A percentile compares a stretch with the other conserved stretches of the same genome.
Conservation (phyloP, 768 basidiomycete genomes). For the Termitomyces bulborhizus region DNA sequence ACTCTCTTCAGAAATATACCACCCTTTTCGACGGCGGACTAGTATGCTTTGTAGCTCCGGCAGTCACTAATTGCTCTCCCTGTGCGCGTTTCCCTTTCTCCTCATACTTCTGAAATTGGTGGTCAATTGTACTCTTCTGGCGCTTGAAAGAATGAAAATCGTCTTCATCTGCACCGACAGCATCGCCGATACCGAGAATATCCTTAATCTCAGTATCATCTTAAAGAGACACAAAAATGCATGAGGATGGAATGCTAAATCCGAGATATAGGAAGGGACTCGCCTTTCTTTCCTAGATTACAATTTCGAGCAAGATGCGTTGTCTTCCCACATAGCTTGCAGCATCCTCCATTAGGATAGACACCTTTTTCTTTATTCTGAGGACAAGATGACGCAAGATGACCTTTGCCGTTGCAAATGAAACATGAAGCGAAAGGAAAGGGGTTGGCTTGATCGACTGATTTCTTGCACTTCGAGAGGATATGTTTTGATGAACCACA, state of each 20-base stretch:
- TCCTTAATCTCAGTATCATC: slow-evolving; percentile 30
- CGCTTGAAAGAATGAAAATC: slow-evolving; percentile 85
- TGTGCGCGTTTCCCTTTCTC: slow-evolving; percentile 35
- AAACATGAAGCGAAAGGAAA: slow-evolving; percentile 91
- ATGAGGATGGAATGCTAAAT: not conserved
- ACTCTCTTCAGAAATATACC: slow-evolving; percentile 35
- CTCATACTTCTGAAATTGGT: slow-evolving; percentile 49
- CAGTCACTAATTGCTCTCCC: slow-evolving; percentile 31
- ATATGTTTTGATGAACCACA: slow-evolving; percentile 79
- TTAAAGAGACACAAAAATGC: slow-evolving; percentile 11
- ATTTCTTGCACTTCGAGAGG: slow-evolving; percentile 71
- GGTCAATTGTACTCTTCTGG: slow-evolving; percentile 51
- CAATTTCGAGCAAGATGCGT: slow-evolving; percentile 87
- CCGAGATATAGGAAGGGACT: slow-evolving; percentile 4
- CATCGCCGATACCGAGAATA: slow-evolving; percentile 40
- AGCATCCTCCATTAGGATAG: slow-evolving; percentile 87
- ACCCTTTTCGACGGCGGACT: slow-evolving; percentile 35
- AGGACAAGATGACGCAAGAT: slow-evolving; percentile 80
- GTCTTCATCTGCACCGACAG: slow-evolving; percentile 86
- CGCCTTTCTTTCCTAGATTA: slow-evolving; percentile 53
- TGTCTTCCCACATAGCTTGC: slow-evolving; percentile 84
- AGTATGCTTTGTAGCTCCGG: slow-evolving; percentile 25
- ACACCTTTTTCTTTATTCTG: slow-evolving; percentile 75
- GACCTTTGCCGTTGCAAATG: slow-evolving; percentile 79
- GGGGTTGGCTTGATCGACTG: slow-evolving; percentile 53